Conservation (phyloP, 2,329 filamentous ascomycete species). For the Claviceps cyperi region DNA sequence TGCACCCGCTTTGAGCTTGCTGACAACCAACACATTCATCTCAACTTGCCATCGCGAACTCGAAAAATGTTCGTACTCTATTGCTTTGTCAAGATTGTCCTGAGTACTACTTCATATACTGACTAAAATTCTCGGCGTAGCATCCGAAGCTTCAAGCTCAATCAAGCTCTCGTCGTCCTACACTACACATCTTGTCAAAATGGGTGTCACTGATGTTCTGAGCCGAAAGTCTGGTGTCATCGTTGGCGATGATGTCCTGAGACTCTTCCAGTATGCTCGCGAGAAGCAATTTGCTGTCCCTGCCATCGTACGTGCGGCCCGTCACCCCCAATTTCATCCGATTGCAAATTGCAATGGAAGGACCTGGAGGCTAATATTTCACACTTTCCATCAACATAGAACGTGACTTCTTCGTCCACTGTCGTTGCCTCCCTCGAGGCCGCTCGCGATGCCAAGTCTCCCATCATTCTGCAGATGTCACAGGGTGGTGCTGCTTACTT, state of each 20-base stretch:
- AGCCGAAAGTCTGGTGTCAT: constrained; percentile 40
- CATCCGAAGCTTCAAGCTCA: neutral
- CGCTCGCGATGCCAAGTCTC: constrained; percentile 78
- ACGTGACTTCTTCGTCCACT: constrained; percentile 81
- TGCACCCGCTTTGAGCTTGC: neutral
- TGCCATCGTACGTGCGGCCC: constrained; percentile 38
- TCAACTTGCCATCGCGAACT: neutral
- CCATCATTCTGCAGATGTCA: constrained; percentile 84
- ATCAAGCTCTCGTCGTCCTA: neutral
- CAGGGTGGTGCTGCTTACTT: constrained; percentile 92
- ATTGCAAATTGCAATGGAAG: neutral
- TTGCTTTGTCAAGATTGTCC: neutral
- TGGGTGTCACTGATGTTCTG: constrained; percentile 28
- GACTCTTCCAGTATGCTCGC: constrained; percentile 80
- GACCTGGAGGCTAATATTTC: neutral
- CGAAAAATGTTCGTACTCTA: neutral
- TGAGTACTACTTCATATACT: neutral
- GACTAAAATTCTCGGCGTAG: neutral
- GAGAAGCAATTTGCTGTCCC: constrained; percentile 81
- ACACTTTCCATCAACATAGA: constrained; percentile 23
- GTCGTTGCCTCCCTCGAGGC: constrained; percentile 78
- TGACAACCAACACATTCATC: neutral
- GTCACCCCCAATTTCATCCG: neutral
- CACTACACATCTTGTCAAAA: constrained; percentile 9
- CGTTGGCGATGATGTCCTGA: constrained; percentile 38